Evolutionary conservation across 805 yeast genomes (phyloP), one percentile per base, ranked within the genome.

Genomic region (Barnettozyma siamensis): DNA sequence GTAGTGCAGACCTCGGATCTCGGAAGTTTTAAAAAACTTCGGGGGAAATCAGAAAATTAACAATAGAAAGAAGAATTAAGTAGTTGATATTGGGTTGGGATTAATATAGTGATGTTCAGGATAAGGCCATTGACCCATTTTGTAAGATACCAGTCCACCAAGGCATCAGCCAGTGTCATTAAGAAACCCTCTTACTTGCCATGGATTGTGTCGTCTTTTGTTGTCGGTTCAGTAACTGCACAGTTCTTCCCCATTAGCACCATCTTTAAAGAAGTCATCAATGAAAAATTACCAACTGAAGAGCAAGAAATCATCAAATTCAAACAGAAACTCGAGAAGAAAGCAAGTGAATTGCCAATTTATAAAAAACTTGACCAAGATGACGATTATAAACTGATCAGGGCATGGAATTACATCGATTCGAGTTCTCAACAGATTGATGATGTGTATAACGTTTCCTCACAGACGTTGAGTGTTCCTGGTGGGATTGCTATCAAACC

Each of bases 401-500:
- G 73, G 48, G 62, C 75, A 42, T 62, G 71, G 75, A 49, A 69
- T 53, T 51, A 69, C 57, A 44, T 76, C 66, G 73, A 73, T 60
- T 49, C 69, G 50, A 55, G 61, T 63, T 45, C 70, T 44, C 33
- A 51, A 19, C 33, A 41, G 6, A 17, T 37, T 1, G 31, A 41
- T 27, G 41, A 33, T 9, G 41, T 37, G 31, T 47, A 57, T 5
- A 54, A 64, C 6, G 38, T 77, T 64, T 64, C 64, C 12, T 69
- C 78, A 49, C 63, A 73, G n/a, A 70, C 84, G 0, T 63, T 88
- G 35, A 64, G 76, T 2, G 73, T 71, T 2, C 88, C 94, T 1
- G 96, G 96, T 7, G 93, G 88, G 0, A 73, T 91, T 43, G 75
- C 86, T 1, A 73, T 87, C 31, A 73, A 81, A 35, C 95, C 96